Evolutionary conservation across 257 asterid genomes (phyloP), one percentile per base, ranked within the genome.

Genomic region (Gentiana macrophylla): DNA sequence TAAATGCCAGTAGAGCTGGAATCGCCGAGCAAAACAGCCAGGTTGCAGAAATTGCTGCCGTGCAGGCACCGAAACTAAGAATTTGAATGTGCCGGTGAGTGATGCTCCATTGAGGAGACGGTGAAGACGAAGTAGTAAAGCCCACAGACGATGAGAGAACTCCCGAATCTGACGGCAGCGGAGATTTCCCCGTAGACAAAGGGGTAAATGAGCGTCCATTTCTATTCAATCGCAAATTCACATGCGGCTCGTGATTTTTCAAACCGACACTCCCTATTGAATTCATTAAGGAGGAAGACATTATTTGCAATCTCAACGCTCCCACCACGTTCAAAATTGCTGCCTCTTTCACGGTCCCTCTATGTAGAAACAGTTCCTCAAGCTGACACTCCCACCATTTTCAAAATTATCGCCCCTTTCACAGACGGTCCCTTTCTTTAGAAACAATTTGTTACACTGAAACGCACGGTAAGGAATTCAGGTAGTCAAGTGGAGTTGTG

Each of bases 1-100:
- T 90, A 75, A 90, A 84, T 57, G 97, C 97, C 97, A 86, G 83
- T 62, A 90, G 84, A 5, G 89, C 61, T 3, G 97, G 97, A 55
- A 86, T 90, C 44, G 96, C 89, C 0, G 94, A 69, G 69, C 77
- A 77, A 62, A 90, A 86, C 48, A 90, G 86, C 94, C 94, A 84
- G 24, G 96, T 79, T 57, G 97, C 86, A 50, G 96, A 90, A 63
- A 90, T 64, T 35, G 94, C 97, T 37, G 80, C 73, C 11, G 84
- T 80, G 83, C 92, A 89, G 56, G 97, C 94, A 72, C 77, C 68
- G 80, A 79, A 74, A 74, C 63, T 76, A 84, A 89, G 97, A 58
- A 86, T 51, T 52, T 65, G 77, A 58, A 86, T 67, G 71, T 81
- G 94, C 66, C 83, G 89, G 56, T 58, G 85, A 56, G 91, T 73